Percentiles rank a stretch among this genome's conserved stretches.
Conservation (phyloP, 1,284 basidiomycete genomes). For the Fomitiporia mediterranea region DNA sequence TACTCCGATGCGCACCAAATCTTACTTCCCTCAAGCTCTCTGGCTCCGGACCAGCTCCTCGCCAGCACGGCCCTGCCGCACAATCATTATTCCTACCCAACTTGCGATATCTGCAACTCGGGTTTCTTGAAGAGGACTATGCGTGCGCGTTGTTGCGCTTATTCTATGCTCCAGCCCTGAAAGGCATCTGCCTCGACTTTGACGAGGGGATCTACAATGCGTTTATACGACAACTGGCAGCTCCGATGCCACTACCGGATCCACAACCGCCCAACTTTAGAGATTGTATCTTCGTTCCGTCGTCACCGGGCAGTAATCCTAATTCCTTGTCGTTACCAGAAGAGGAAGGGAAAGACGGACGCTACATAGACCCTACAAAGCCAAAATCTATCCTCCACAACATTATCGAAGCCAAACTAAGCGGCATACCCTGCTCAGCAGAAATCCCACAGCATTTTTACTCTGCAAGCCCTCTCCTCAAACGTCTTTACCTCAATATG, state of each 20-base stretch:
- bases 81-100: slow-evolving; percentile 41
- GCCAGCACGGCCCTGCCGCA: slow-evolving; percentile 25
- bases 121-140: slow-evolving; percentile 41
- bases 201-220: slow-evolving; percentile 45
- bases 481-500: slow-evolving; percentile 12
- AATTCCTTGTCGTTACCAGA: no score
- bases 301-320: slow-evolving; percentile 29
- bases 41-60: slow-evolving; percentile 44
- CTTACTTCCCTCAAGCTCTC: slow-evolving; percentile 46
- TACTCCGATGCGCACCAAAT: slow-evolving; percentile 45
- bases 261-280: slow-evolving; percentile 30
- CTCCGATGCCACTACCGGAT: not conserved
- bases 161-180: slow-evolving; percentile 39
- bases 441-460: slow-evolving; percentile 4
- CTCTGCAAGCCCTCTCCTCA: not conserved
- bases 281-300: slow-evolving; percentile 39
- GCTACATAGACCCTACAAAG: slow-evolving; percentile 32
- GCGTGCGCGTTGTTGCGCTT: slow-evolving; percentile 41
- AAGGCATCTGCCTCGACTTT: slow-evolving; percentile 43
- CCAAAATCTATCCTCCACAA: slow-evolving; percentile 6
- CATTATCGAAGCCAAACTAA: slow-evolving; percentile 4
- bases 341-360: no score
- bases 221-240: slow-evolving; percentile 38
- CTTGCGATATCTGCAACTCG: slow-evolving; percentile 43
- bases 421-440: slow-evolving; percentile 2